phyloP scores from a whole-genome alignment of 164 flowering plant genomes.

The Magnolia officinalis region DNA sequence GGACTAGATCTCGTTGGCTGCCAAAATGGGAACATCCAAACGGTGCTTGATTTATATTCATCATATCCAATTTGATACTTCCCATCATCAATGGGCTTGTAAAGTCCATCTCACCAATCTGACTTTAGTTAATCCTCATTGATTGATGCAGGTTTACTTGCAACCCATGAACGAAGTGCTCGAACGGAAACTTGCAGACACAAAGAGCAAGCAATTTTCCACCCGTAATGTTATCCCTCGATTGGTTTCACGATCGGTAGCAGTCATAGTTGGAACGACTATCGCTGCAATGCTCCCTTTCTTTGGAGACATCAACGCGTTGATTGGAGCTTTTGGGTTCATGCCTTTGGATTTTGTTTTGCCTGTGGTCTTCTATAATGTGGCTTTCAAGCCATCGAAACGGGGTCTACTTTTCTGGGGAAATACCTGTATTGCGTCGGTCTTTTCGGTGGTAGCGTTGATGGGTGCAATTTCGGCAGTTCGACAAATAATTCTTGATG shows the following conservation, averaged over 20 bases:
- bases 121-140: not conserved
- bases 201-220: slow-evolving; percentile 50
- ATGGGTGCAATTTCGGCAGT: slow-evolving; percentile 68
- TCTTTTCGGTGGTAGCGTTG: slow-evolving; percentile 43
- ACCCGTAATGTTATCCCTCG: slow-evolving; percentile 64
- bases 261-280: slow-evolving; percentile 48
- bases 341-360: slow-evolving; percentile 72
- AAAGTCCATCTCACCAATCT: too few relatives aligned
- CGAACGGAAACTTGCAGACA: slow-evolving; percentile 51
- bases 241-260: slow-evolving; percentile 46
- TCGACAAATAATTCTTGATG: slow-evolving; percentile 69
- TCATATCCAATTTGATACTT: too few relatives aligned
- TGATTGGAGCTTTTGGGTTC: slow-evolving; percentile 79
- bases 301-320: slow-evolving; percentile 74
- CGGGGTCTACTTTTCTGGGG: slow-evolving; percentile 45
- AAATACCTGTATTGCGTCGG: slow-evolving; percentile 43
- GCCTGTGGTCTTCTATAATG: slow-evolving; percentile 73
- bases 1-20: too few relatives aligned
- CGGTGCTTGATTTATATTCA: too few relatives aligned
- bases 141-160: slow-evolving; percentile 54
- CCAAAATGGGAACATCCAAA: too few relatives aligned
- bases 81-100: too few relatives aligned
- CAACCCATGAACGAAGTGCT: slow-evolving; percentile 83
- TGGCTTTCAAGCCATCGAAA: slow-evolving; percentile 65
- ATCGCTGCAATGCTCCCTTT: slow-evolving; percentile 91